phyloP scores from a whole-genome alignment of 2,329 filamentous ascomycete species.

The Hymenoscyphus salicellus region DNA sequence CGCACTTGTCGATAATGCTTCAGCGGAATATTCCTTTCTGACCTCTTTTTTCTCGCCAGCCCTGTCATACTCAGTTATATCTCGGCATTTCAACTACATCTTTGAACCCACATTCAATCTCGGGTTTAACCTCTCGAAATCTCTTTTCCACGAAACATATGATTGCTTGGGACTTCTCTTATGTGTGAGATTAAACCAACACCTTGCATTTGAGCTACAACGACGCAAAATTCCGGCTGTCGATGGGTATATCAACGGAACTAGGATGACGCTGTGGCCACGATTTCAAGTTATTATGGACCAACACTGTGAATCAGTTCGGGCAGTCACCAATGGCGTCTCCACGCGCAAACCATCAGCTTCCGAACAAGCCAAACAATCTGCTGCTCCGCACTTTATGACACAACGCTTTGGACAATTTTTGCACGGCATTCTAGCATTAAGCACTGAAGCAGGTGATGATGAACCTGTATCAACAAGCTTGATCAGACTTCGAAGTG shows the following conservation, averaged over 20 bases:
- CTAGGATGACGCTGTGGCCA: slow-evolving; percentile 94
- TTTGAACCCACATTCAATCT: slow-evolving; percentile 88
- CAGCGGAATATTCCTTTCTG: slow-evolving; percentile 91
- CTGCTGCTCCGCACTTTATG: slow-evolving; percentile 81
- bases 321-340: slow-evolving; percentile 54
- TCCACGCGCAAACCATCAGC: slow-evolving; percentile 44
- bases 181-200: slow-evolving; percentile 91
- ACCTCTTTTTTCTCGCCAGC: slow-evolving; percentile 83
- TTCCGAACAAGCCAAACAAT: slow-evolving; percentile 58
- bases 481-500: slow-evolving; percentile 69
- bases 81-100: slow-evolving; percentile 79
- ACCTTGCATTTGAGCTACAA: slow-evolving; percentile 90
- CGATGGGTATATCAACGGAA: slow-evolving; percentile 90
- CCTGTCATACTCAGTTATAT: slow-evolving; percentile 71
- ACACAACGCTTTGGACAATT: slow-evolving; percentile 97
- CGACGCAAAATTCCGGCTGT: slow-evolving; percentile 83
- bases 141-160: slow-evolving; percentile 70
- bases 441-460: slow-evolving; percentile 88
- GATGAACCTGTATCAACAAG: slow-evolving; percentile 89
- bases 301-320: slow-evolving; percentile 83
- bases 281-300: slow-evolving; percentile 94
- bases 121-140: slow-evolving; percentile 72
- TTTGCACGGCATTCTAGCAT: slow-evolving; percentile 74
- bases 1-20: slow-evolving; percentile 88
- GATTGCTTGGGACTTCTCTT: slow-evolving; percentile 85